Conservation (phyloP, 805 yeast species). For the Hyphopichia homilentoma region DNA sequence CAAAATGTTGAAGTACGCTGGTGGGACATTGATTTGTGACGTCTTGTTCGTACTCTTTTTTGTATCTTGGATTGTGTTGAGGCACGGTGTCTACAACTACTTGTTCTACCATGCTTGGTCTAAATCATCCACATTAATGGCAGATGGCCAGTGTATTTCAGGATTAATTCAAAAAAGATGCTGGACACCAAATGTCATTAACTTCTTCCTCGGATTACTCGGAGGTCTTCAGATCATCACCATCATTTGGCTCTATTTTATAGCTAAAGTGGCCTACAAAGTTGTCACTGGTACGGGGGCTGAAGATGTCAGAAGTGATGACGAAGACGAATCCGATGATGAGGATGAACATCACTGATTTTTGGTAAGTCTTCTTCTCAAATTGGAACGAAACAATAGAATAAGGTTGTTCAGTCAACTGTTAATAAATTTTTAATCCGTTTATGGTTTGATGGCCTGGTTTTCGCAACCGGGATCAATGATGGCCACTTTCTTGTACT, state of each 20-base stretch:
- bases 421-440: too few species aligned
- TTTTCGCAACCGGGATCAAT: too few species aligned
- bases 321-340: slow-evolving; percentile 51
- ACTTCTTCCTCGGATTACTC: slow-evolving; percentile 51
- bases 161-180: slow-evolving; percentile 42
- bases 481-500: too few species aligned
- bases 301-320: slow-evolving; percentile 84
- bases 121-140: slow-evolving; percentile 33
- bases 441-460: too few species aligned
- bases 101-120: slow-evolving; percentile 55
- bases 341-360: slow-evolving; percentile 11
- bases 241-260: slow-evolving; percentile 71
- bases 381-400: too few species aligned
- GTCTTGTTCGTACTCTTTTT: slow-evolving; percentile 63
- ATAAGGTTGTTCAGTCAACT: too few species aligned
- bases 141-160: slow-evolving; percentile 36
- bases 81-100: slow-evolving; percentile 74
- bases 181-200: slow-evolving; percentile 44
- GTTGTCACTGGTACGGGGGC: slow-evolving; percentile 74
- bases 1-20: slow-evolving; percentile 72
- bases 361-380: too few species aligned
- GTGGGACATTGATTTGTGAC: slow-evolving; percentile 60
- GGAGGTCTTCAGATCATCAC: slow-evolving; percentile 64
- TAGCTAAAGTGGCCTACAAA: slow-evolving; percentile 62
- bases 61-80: slow-evolving; percentile 61